Conservation (phyloP, 2,329 filamentous ascomycete genomes). For the Talaromyces sp. region DNA sequence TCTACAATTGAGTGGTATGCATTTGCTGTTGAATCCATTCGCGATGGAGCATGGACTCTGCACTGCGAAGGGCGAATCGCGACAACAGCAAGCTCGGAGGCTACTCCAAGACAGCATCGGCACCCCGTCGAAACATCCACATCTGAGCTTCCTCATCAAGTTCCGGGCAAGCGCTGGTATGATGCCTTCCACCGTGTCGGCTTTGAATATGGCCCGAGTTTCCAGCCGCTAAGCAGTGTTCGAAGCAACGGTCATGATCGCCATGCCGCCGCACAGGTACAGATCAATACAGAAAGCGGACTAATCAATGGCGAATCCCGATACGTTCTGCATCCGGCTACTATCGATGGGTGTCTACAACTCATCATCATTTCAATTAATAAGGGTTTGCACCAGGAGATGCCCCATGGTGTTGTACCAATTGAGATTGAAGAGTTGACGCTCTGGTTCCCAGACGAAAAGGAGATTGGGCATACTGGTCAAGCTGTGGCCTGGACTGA, state of each 20-base stretch:
- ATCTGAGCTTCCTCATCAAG: too few relatives aligned
- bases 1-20: too few relatives aligned
- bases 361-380: constrained; percentile 22
- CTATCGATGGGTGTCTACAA: constrained; percentile 23
- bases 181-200: constrained; percentile 5
- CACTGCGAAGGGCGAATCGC: too few relatives aligned
- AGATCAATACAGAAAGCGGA: not conserved
- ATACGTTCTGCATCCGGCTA: constrained; percentile 1
- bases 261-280: not conserved
- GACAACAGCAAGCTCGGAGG: too few relatives aligned
- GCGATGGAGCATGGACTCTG: too few relatives aligned
- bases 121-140: too few relatives aligned
- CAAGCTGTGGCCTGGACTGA: constrained; percentile 12
- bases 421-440: constrained; percentile 20
- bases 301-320: constrained; percentile 17
- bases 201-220: constrained; percentile 20
- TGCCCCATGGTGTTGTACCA: constrained; percentile 21
- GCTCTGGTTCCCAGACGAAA: too few relatives aligned
- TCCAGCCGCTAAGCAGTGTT: not conserved
- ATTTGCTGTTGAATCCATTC: too few relatives aligned
- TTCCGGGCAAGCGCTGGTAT: constrained; percentile 15
- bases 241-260: not conserved
- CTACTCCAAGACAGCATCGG: too few relatives aligned
- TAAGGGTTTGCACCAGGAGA: constrained; percentile 15
- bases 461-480: too few relatives aligned